Conservation (phyloP, 2,329 filamentous ascomycete species). For the Pestalotiopsis sp. region DNA sequence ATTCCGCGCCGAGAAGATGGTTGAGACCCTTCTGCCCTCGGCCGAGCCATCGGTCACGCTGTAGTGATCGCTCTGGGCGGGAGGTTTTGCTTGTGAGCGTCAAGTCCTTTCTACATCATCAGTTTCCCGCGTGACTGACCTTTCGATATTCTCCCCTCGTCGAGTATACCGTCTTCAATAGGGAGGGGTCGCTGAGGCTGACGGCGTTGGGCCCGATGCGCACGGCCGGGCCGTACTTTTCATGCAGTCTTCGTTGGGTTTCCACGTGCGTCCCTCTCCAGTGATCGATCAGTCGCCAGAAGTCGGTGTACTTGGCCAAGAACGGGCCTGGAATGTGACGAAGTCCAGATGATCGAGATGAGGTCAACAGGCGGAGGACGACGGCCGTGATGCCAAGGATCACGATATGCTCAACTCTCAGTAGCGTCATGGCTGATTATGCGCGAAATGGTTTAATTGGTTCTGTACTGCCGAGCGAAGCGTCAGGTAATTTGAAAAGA, state of each 20-base stretch:
- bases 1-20: neutral
- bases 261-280: neutral
- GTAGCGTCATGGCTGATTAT: neutral
- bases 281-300: slow-evolving; percentile 14
- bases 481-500: too few species aligned
- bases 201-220: slow-evolving; percentile 14
- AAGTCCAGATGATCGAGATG: neutral
- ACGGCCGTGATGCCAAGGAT: neutral
- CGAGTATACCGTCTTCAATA: slow-evolving; percentile 21
- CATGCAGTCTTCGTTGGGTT: slow-evolving; percentile 3
- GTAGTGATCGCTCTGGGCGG: neutral
- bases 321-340: slow-evolving; percentile 15
- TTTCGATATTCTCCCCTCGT: slow-evolving; percentile 18
- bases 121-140: neutral
- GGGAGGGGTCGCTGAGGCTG: neutral
- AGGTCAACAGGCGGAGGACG: neutral
- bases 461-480: too few species aligned
- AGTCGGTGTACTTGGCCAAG: slow-evolving; percentile 17
- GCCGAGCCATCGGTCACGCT: neutral
- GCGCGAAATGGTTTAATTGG: too few species aligned
- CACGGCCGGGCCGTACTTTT: slow-evolving; percentile 16
- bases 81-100: neutral
- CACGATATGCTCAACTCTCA: neutral
- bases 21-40: neutral
- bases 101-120: neutral